Evolutionary conservation across 169 alveolate genomes (phyloP).

Genomic region (Amoebophrya sp.): DNA sequence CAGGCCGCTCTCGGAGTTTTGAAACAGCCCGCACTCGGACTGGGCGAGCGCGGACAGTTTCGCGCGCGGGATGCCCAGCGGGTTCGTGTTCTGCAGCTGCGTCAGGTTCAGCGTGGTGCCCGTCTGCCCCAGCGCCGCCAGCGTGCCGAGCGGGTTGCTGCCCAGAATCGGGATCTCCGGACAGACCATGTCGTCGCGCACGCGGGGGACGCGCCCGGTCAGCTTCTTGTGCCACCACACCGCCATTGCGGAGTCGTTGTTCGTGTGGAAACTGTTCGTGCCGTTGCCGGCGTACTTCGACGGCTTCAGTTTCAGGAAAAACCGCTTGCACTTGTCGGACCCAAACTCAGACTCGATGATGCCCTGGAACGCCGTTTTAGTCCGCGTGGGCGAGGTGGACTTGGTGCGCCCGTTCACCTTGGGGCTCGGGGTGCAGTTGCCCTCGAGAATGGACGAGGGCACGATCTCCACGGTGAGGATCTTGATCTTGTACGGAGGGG

Average conservation of each 20-base stretch:
- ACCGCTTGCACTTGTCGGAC: background rate
- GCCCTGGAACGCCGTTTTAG: background rate
- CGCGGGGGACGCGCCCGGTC: background rate
- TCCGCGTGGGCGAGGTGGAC: background rate
- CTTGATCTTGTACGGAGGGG: background rate
- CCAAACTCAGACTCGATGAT: background rate
- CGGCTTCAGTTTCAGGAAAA: background rate
- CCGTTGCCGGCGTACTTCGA: background rate
- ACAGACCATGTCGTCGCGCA: background rate
- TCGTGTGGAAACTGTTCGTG: background rate
- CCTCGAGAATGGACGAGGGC: background rate
- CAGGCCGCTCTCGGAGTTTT: too few relatives aligned
- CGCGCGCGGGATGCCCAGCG: background rate
- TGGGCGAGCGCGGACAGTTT: background rate
- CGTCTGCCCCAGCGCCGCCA: background rate
- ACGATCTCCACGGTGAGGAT: background rate
- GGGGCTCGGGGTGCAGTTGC: background rate
- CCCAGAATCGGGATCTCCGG: background rate
- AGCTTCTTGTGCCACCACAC: background rate
- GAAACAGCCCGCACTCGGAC: too few relatives aligned
- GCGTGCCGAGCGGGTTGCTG: background rate
- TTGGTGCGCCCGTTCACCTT: background rate
- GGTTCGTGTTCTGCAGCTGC: background rate
- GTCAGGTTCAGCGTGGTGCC: background rate
- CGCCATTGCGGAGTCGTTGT: background rate